A percentile compares a stretch with the other conserved stretches of the same genome.
Conservation (phyloP, 768 basidiomycete species). For the Mycena kentingensis region DNA sequence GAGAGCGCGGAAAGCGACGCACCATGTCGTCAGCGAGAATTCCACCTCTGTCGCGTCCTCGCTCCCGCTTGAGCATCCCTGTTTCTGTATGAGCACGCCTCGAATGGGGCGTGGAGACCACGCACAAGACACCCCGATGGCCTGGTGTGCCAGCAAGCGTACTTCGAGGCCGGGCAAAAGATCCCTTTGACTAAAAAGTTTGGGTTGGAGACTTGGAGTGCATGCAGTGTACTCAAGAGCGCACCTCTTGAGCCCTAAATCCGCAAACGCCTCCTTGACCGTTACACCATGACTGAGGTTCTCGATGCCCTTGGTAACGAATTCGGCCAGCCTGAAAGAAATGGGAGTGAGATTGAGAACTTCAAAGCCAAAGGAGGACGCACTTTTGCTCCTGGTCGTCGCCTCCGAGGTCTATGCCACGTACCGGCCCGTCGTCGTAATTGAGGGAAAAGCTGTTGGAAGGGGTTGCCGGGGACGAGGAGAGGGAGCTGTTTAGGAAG, state of each 20-base stretch:
- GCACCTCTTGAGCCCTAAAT: conserved; percentile 53
- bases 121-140: conserved; percentile 77
- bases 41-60: conserved; percentile 54
- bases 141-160: conserved; percentile 70
- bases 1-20: conserved; percentile 36
- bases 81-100: background rate
- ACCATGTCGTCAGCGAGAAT: conserved; percentile 79
- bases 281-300: conserved; percentile 55
- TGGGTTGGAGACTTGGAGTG: too few relatives aligned
- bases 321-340: conserved; percentile 55
- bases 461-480: conserved; percentile 10
- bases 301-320: conserved; percentile 61
- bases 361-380: background rate
- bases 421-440: conserved; percentile 55
- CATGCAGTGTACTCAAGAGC: conserved; percentile 24
- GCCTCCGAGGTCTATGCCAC: conserved; percentile 58
- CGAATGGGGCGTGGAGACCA: conserved; percentile 39
- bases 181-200: conserved; percentile 47
- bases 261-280: conserved; percentile 53
- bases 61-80: conserved; percentile 74
- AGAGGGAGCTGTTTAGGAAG: conserved; percentile 24
- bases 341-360: background rate
- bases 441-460: conserved; percentile 45
- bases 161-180: conserved; percentile 70
- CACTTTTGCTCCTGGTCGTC: conserved; percentile 57